Base-by-base conservation (phyloP, 1,284 basidiomycete genomes). In the Ceratobasidium papillatum region DNA sequence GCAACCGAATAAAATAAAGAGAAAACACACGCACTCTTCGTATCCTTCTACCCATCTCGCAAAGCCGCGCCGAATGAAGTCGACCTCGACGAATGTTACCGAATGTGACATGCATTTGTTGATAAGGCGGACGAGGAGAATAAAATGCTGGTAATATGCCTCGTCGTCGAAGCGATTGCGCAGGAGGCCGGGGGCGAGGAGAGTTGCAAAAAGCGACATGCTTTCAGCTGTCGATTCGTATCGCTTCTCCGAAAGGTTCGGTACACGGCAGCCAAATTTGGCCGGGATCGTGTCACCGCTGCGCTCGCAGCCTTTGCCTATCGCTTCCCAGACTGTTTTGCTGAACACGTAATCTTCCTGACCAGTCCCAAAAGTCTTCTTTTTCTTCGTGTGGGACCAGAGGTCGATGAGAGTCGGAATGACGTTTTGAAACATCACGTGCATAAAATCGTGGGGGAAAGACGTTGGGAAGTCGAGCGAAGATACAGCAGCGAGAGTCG, bases 81-180 rank as follows among this genome's bases (percentile, higher is more conserved):
- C 69, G 12, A 86, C 77, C 14, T 86, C 82, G 0, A 77, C 77
- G 0, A 69, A 12, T 0, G 80, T 80, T 17, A 86, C 79, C 71
- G 84, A 80, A 61, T 84, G 85, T 63, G 84, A 78, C 0, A 87
- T 79, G 75, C 86, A 87, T 0, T 78, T n/a, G n/a, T 81, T 81
- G 49, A 86, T 74, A 0, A 87, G 79, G 1, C 75, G 59, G 30
- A 86, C 83, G 0, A 87, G 80, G 0, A 78, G 5, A 2, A 85
- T 64, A 75, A 87, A 86, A 76, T 87, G 86, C 0, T 79, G 74
- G 75, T 85, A 86, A 72, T 84, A 86, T 45, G 77, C 78, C 3
- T 25, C 54, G 0, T 81, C 63, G 5, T 80, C 81, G 54, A 82
- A 81, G 0, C 79, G 78, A 0, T 78, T 22, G 2, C 65, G 69